These are phyloP conservation scores for Stygiomarasmius scandens DNA, from an alignment of 1,284 basidiomycete species.

Conservation along the genomic window DNA sequence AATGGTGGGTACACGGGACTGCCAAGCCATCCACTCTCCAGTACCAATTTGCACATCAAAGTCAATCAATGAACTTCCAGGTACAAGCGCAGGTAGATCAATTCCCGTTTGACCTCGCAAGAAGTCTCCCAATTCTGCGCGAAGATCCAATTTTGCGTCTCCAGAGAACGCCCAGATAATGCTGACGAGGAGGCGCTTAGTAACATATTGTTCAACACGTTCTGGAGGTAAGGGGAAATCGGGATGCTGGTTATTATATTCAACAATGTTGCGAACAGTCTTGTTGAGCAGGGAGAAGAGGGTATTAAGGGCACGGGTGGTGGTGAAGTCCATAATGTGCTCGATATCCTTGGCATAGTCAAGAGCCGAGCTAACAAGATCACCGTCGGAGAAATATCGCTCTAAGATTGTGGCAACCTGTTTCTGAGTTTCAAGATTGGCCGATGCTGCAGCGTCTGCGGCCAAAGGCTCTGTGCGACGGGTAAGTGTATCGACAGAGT, in stretches of 20 bases:
- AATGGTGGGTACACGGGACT: constrained; percentile 88
- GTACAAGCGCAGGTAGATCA: constrained; percentile 78
- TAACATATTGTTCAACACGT: constrained; percentile 88
- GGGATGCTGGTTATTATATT: constrained; percentile 93
- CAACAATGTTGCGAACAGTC: constrained; percentile 89
- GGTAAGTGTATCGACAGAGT: constrained; percentile 61
- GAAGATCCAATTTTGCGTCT: constrained; percentile 88
- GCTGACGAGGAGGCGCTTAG: constrained; percentile 88
- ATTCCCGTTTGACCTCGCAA: constrained; percentile 86
- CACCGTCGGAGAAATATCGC: constrained; percentile 82
- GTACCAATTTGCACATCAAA: constrained; percentile 89
- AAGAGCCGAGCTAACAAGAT: constrained; percentile 81
- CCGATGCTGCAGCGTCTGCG: constrained; percentile 55
- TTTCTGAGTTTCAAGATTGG: constrained; percentile 79
- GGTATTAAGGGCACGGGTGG: constrained; percentile 89
- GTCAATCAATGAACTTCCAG: constrained; percentile 90
- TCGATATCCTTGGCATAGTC: constrained; percentile 81
- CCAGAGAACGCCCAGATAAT: constrained; percentile 99
- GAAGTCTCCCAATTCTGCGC: constrained; percentile 90
- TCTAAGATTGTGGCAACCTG: constrained; percentile 79
- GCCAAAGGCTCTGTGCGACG: constrained; percentile 58
- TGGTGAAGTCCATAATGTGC: constrained; percentile 99
- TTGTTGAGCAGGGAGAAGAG: constrained; percentile 98
- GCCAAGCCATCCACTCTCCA: constrained; percentile 93
- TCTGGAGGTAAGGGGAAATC: constrained; percentile 92